Percentiles rank a stretch among this genome's conserved stretches.
These are phyloP conservation scores for Exophiala sideris DNA, from an alignment of 2,329 filamentous ascomycete species.

Conservation along the genomic window DNA sequence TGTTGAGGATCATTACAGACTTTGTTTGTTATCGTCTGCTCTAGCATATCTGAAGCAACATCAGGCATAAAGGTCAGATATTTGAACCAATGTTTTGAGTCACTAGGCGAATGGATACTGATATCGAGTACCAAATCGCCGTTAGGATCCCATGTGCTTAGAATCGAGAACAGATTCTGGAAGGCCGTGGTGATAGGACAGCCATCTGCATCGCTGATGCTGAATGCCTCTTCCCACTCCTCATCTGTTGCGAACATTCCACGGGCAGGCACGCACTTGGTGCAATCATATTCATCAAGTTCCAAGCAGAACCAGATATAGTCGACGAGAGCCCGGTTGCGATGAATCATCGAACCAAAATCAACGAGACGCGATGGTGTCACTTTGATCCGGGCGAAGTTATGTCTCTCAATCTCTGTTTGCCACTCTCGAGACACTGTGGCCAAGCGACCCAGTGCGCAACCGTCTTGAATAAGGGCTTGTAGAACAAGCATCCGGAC, in stretches of 20 bases:
- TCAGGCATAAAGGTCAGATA: constrained; percentile 30
- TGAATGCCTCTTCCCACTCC: constrained; percentile 6
- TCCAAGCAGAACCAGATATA: constrained; percentile 10
- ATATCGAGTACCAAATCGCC: constrained; percentile 33
- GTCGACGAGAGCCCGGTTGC: constrained; percentile 2
- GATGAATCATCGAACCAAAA: constrained; percentile 4
- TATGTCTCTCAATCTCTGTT: constrained; percentile 5
- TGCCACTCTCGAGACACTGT: constrained; percentile 10
- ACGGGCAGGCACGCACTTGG: background rate
- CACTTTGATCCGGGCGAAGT: constrained; percentile 7
- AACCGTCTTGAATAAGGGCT: background rate
- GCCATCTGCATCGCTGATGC: constrained; percentile 7
- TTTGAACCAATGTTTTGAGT: constrained; percentile 34
- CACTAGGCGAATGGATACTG: constrained; percentile 33
- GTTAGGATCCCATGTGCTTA: constrained; percentile 31
- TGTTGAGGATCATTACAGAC: background rate
- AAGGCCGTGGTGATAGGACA: constrained; percentile 28
- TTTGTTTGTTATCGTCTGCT: constrained; percentile 2
- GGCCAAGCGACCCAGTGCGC: constrained; percentile 1
- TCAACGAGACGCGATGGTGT: constrained; percentile 7
- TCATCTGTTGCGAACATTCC: background rate
- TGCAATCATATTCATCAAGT: constrained; percentile 8
- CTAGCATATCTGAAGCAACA: constrained; percentile 21
- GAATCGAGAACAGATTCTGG: constrained; percentile 30
- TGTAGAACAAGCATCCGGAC: constrained; percentile 3